Base-by-base conservation (phyloP, 768 basidiomycete genomes). In the Mycena olivaceomarginata region DNA sequence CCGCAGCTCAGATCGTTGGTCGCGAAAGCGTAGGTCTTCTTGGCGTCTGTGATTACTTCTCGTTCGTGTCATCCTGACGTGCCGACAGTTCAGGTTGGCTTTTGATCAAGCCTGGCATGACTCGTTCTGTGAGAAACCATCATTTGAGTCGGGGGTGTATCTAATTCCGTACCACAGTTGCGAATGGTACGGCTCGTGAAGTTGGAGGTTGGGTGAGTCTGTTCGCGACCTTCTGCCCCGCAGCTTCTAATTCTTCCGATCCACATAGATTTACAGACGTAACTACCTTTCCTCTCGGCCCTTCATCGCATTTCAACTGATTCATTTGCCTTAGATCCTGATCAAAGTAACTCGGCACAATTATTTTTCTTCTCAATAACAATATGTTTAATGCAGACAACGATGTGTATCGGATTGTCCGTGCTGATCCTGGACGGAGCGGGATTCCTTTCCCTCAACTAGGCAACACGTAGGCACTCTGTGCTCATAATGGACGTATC, bases 21-120 rank as follows among this genome's bases (percentile, higher is more conserved):
- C 64, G 43, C 45, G 64, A 66, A 66, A 66, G 43, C 18, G 64
- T 46, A 25, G n/a, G 64, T 66, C 43, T 13, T 64, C 13, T 64
- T 43, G 6, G 63, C 7, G 18, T 25, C 31, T 51, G 48, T 7
- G 48, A 7, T 20, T 18, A 20, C 31, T 31, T 31, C 31, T 31
- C 20, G 2, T 20, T 15, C 15, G 18, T 51, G n/a, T 51, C 48
- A 51, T 51, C 18, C 48, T 51, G 48, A 51, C 48, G 18, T 51
- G 15, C 48, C 18, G 48, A 51, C 18, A 51, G 48, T 18, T 51
- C 48, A 64, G 40, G 40, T 45, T n/a, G 11, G 63, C 18, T 5
- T 64, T 64, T 45, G 40, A 64, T 4, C 41, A 41, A n/a, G 63
- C 40, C 18, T 64, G 63, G 63, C 40, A 64, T n/a, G 40, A 41